phyloP scores from a whole-genome alignment of 2,329 filamentous ascomycete genomes.

The Elsinoe batatas region DNA sequence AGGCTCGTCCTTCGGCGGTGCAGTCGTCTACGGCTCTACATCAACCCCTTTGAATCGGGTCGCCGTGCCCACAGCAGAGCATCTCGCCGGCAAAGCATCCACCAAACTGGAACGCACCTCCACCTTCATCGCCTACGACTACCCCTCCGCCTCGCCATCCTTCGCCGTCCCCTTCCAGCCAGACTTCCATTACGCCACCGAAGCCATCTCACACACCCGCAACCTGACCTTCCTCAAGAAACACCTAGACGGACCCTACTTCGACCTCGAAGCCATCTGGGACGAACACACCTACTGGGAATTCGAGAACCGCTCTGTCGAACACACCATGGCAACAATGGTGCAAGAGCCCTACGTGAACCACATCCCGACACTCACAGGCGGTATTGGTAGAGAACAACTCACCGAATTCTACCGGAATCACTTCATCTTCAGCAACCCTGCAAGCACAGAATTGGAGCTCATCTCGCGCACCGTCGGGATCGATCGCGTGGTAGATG shows the following conservation, averaged over 20 bases:
- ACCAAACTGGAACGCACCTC: slow-evolving; percentile 14
- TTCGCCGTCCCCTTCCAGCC: slow-evolving; percentile 44
- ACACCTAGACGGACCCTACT: slow-evolving; percentile 52
- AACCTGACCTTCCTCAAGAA: slow-evolving; percentile 56
- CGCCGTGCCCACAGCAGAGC: slow-evolving; percentile 20
- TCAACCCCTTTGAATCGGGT: slow-evolving; percentile 6
- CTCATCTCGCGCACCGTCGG: slow-evolving; percentile 54
- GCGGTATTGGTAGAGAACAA: slow-evolving; percentile 55
- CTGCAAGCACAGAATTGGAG: slow-evolving; percentile 55
- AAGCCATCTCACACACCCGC: slow-evolving; percentile 56
- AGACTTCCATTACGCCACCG: slow-evolving; percentile 45
- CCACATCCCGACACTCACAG: slow-evolving; percentile 59
- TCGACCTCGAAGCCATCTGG: slow-evolving; percentile 60
- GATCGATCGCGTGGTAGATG: slow-evolving; percentile 56
- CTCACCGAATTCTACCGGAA: slow-evolving; percentile 60
- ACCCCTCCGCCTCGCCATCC: slow-evolving; percentile 36
- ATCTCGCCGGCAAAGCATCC: slow-evolving; percentile 19
- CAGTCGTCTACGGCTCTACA: slow-evolving; percentile 16
- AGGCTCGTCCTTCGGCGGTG: slow-evolving; percentile 23
- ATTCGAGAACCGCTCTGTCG: slow-evolving; percentile 58
- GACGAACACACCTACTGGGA: slow-evolving; percentile 66
- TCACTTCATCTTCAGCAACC: slow-evolving; percentile 67
- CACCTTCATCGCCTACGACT: slow-evolving; percentile 29
- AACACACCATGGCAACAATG: slow-evolving; percentile 73
- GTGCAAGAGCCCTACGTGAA: slow-evolving; percentile 71